These are phyloP conservation scores for Globisporangium splendens DNA, from an alignment of 352 stramenopile genomes.

Conservation along the genomic window DNA sequence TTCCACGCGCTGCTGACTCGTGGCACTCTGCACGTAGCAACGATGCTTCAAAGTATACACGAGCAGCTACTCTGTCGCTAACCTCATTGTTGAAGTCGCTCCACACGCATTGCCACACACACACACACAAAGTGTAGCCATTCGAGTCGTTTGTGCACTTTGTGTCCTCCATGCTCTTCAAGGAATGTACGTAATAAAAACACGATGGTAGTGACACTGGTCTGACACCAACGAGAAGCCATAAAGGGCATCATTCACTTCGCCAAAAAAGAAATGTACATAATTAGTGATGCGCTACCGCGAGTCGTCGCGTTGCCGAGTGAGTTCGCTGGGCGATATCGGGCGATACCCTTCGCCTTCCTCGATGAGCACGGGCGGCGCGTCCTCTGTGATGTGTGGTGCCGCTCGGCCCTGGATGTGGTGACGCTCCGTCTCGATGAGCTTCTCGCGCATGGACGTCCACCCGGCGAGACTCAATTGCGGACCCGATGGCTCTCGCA, in stretches of 20 bases:
- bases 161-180: no score
- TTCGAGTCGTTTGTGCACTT: no score
- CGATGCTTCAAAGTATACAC: no score
- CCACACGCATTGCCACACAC: no score
- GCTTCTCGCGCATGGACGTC: constrained; percentile 52
- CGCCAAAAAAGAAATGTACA: neutral
- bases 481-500: constrained; percentile 21
- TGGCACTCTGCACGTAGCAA: no score
- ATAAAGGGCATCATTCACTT: neutral
- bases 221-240: neutral
- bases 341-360: constrained; percentile 2
- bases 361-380: neutral
- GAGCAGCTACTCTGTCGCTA: no score
- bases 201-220: no score
- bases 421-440: constrained; percentile 41
- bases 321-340: constrained; percentile 3
- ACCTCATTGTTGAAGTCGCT: no score
- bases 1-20: no score
- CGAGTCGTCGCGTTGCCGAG: neutral
- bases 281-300: neutral
- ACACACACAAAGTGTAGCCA: no score
- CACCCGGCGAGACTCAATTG: constrained; percentile 43
- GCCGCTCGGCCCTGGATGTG: constrained; percentile 17
- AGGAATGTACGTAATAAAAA: no score
- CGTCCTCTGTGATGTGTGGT: constrained; percentile 13